These are phyloP conservation scores for Diaporthe citrichinensis DNA, from an alignment of 2,329 filamentous ascomycete genomes.

Conservation along the genomic window DNA sequence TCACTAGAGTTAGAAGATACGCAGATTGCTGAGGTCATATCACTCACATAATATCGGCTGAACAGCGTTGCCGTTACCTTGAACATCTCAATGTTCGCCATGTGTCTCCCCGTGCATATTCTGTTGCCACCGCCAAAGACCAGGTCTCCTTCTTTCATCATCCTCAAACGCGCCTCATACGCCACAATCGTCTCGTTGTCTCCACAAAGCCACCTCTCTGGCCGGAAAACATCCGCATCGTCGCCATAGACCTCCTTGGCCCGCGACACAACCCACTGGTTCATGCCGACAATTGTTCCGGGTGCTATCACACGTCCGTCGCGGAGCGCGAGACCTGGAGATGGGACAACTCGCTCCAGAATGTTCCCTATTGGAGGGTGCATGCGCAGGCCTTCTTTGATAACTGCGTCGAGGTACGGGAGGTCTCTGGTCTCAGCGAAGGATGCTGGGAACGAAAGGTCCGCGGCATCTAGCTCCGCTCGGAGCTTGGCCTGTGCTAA, in stretches of 20 bases:
- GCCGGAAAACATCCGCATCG: not conserved
- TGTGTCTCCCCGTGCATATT: not conserved
- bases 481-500: not conserved
- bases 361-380: slow-evolving; percentile 16
- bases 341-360: not conserved
- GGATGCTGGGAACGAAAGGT: not conserved
- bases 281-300: slow-evolving; percentile 15
- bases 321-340: not conserved
- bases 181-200: not conserved
- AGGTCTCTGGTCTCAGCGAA: slow-evolving; percentile 1
- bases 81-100: slow-evolving; percentile 28
- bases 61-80: slow-evolving; percentile 37
- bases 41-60: slow-evolving; percentile 33
- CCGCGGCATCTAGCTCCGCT: not conserved
- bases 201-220: slow-evolving; percentile 4
- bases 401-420: slow-evolving; percentile 1
- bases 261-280: slow-evolving; percentile 15
- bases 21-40: not conserved
- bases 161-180: slow-evolving; percentile 6
- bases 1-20: too few species aligned
- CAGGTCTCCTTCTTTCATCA: not conserved
- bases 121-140: slow-evolving; percentile 1
- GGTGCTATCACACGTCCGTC: slow-evolving; percentile 17
- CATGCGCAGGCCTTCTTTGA: slow-evolving; percentile 16
- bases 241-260: not conserved